Conservation (phyloP, 257 asterid genomes). For the Solanum arcanum region DNA sequence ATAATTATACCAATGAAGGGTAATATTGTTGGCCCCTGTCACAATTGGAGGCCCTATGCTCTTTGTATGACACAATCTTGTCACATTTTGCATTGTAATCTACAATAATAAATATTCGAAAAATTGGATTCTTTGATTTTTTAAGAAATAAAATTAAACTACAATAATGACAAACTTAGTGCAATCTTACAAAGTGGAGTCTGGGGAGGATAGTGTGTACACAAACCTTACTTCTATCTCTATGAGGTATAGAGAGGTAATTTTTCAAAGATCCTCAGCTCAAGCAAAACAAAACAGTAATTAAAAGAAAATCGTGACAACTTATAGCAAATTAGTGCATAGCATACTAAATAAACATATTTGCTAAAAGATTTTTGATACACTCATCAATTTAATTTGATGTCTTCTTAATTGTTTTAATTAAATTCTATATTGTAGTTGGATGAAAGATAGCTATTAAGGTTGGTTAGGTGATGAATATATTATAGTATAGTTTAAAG, state of each 20-base stretch:
- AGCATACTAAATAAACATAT: neutral
- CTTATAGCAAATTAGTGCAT: neutral
- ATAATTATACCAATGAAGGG: conserved; percentile 45
- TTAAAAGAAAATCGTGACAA: neutral
- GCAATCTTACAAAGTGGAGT: neutral
- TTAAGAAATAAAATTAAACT: neutral
- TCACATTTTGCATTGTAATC: conserved; percentile 42
- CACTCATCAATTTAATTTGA: neutral
- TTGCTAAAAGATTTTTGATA: neutral
- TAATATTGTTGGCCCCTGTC: conserved; percentile 44
- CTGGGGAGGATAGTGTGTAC: fast-evolving
- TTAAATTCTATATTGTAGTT: neutral
- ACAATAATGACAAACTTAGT: neutral
- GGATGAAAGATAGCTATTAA: neutral
- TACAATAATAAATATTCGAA: neutral
- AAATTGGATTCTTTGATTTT: too few relatives aligned
- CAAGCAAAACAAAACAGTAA: neutral
- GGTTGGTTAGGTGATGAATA: conserved; percentile 13
- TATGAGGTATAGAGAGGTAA: fast-evolving
- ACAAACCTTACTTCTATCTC: fast-evolving
- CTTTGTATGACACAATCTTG: conserved; percentile 51
- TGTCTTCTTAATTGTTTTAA: neutral
- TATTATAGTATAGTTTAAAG: neutral
- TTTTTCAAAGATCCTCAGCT: neutral
- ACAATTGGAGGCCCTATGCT: conserved; percentile 53